phyloP scores from a whole-genome alignment of 805 yeast genomes.

The Saccharomycopsis sp. region DNA sequence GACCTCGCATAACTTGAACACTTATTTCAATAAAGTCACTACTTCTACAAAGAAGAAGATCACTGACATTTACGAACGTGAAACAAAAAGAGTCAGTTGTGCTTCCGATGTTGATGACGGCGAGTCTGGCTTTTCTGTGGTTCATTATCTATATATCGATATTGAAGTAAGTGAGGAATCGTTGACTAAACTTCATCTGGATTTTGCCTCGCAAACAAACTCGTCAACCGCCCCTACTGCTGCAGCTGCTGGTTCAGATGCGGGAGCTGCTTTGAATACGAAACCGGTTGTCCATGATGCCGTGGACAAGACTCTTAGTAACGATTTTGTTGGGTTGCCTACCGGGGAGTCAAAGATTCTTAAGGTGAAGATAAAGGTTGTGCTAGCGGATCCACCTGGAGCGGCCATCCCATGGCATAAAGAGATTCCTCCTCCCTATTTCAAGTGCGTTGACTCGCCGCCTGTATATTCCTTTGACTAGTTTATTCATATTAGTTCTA shows the following conservation, averaged over 20 bases:
- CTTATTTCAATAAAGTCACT: neutral
- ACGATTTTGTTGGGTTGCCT: conserved; percentile 1
- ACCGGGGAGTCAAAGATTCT: neutral
- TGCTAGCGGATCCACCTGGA: neutral
- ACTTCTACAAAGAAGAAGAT: neutral
- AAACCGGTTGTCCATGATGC: neutral
- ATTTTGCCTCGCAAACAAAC: neutral
- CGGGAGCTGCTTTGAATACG: too few relatives aligned
- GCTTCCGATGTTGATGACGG: conserved; percentile 5
- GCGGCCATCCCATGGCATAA: neutral
- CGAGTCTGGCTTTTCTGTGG: neutral
- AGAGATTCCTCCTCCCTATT: neutral
- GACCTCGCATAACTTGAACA: conserved; percentile 1
- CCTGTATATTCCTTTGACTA: neutral
- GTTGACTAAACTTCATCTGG: neutral
- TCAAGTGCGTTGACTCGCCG: neutral
- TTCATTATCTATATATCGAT: conserved; percentile 3
- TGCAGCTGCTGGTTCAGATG: neutral
- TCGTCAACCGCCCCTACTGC: neutral
- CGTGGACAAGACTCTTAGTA: neutral
- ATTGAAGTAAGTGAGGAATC: conserved; percentile 6
- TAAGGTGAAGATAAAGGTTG: neutral
- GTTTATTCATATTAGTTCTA: neutral
- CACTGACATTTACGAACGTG: neutral
- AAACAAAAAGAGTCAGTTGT: conserved; percentile 3